A percentile compares a stretch with the other conserved stretches of the same genome.
Evolutionary conservation across 768 basidiomycete species (phyloP).

Genomic region (Kwoniella mangroviensis): DNA sequence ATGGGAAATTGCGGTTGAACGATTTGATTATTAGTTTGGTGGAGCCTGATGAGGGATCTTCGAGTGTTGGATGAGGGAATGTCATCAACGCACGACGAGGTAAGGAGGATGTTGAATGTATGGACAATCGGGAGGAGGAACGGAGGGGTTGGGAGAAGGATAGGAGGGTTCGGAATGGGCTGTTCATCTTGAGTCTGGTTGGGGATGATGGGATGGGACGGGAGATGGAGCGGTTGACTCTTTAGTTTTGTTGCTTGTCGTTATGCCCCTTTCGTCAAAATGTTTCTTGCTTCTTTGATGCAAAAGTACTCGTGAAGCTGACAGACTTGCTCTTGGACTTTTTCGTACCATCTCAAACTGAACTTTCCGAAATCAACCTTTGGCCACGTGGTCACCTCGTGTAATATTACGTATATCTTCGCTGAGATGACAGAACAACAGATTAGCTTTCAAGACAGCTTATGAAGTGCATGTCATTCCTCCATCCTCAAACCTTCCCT

Average conservation of each 20-base stretch:
- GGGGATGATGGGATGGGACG: no score
- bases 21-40: constrained; percentile 25
- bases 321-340: no score
- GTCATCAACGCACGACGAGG: constrained; percentile 13
- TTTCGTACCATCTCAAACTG: no score
- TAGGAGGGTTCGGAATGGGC: background rate
- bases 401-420: background rate
- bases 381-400: background rate
- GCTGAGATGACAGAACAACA: background rate
- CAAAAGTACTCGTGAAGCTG: no score
- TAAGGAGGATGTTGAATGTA: background rate
- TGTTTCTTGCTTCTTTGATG: no score
- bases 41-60: constrained; percentile 27
- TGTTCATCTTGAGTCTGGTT: no score
- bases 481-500: background rate
- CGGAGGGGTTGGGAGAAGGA: background rate
- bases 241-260: no score
- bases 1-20: constrained; percentile 19
- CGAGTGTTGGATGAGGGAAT: constrained; percentile 28
- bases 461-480: background rate
- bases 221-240: no score
- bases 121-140: background rate
- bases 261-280: no score
- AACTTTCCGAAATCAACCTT: background rate
- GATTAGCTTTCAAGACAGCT: background rate